Percentiles rank a stretch among this genome's conserved stretches.
Conservation (phyloP, 768 basidiomycete species). For the Flagelloscypha sp. region DNA sequence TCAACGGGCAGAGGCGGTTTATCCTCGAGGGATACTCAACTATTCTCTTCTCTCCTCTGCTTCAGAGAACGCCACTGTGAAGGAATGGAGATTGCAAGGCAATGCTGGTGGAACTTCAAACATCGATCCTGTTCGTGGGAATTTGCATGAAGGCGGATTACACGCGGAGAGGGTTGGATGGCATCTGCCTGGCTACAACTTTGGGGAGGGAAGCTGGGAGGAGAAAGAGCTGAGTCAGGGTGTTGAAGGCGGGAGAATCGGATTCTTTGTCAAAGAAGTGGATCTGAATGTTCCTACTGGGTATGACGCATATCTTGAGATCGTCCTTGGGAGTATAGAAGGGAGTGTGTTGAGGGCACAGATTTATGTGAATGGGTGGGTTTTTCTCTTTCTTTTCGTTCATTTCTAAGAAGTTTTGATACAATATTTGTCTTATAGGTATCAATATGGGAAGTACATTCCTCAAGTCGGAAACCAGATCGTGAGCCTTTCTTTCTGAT, state of each 20-base stretch:
- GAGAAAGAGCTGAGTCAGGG: conserved; percentile 13
- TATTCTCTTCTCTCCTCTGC: conserved; percentile 17
- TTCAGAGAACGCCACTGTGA: conserved; percentile 25
- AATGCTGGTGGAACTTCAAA: conserved; percentile 36
- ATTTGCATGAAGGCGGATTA: conserved; percentile 38
- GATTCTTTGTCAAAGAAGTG: conserved; percentile 51
- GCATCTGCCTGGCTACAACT: conserved; percentile 38
- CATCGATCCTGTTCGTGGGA: conserved; percentile 30
- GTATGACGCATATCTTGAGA: conserved; percentile 26
- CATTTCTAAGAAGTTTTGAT: not conserved
- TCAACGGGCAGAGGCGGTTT: conserved; percentile 13
- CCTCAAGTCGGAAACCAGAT: conserved; percentile 11
- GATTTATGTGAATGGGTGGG: conserved; percentile 11
- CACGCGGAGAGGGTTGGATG: conserved; percentile 37
- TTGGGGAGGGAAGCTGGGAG: conserved; percentile 20
- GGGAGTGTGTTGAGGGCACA: conserved; percentile 8
- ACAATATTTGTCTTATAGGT: not conserved
- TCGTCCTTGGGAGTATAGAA: conserved; percentile 5
- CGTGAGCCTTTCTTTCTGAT: not conserved
- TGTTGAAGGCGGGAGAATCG: conserved; percentile 26
- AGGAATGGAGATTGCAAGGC: conserved; percentile 37
- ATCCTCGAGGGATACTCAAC: conserved; percentile 22
- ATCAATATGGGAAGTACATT: conserved; percentile 10
- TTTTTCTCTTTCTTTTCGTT: not conserved
- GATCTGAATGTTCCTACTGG: conserved; percentile 34